Conservation (phyloP, 2,329 filamentous ascomycete genomes). For the Fusarium nodosum region DNA sequence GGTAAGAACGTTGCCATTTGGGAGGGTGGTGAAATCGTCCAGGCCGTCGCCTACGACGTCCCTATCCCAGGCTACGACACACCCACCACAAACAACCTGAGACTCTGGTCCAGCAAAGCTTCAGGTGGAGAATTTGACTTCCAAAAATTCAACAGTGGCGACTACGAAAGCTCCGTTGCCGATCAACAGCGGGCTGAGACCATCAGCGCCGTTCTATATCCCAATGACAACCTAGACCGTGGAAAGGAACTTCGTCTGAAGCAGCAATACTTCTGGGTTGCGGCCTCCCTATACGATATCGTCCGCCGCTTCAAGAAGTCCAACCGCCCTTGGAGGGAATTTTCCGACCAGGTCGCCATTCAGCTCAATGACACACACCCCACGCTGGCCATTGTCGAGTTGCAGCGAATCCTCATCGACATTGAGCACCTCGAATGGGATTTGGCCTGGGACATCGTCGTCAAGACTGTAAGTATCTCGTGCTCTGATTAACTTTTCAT, state of each 20-base stretch:
- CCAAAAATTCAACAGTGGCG: constrained; percentile 98
- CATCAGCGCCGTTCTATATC: constrained; percentile 96
- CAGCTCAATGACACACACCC: constrained; percentile 99
- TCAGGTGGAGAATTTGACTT: constrained; percentile 98
- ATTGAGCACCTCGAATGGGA: constrained; percentile 94
- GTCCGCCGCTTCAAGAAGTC: constrained; percentile 98
- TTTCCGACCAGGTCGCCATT: constrained; percentile 94
- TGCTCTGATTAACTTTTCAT: not conserved
- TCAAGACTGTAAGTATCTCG: constrained; percentile 67
- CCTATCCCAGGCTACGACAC: constrained; percentile 92
- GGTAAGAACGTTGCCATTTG: constrained; percentile 83
- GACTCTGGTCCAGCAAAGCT: constrained; percentile 97
- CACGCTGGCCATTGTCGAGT: constrained; percentile 93
- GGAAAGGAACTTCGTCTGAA: constrained; percentile 98
- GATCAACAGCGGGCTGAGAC: constrained; percentile 99
- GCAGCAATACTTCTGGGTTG: constrained; percentile 99
- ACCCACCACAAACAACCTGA: constrained; percentile 92
- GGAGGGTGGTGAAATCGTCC: constrained; percentile 94
- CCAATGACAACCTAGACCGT: constrained; percentile 95
- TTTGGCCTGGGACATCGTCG: constrained; percentile 87
- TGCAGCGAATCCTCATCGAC: constrained; percentile 93
- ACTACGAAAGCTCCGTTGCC: constrained; percentile 98
- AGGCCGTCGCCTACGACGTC: constrained; percentile 93
- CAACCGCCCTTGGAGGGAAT: constrained; percentile 89
- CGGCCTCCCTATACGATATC: constrained; percentile 95